Base-by-base conservation (phyloP, 192 early-diverging fungal genomes). In the Diversispora eburnea region DNA sequence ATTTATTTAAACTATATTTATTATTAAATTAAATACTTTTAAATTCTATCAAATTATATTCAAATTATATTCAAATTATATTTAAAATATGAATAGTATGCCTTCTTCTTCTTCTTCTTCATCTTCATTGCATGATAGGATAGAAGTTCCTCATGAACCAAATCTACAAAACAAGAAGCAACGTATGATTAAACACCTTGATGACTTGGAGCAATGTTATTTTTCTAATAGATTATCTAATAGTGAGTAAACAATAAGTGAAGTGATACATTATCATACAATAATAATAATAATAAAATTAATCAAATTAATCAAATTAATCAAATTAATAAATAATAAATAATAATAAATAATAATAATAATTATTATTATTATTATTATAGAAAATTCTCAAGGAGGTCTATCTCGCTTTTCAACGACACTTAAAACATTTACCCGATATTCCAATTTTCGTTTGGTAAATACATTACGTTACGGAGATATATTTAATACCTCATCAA, bases 391-490 rank as follows among this genome's bases (percentile, higher is more conserved):
- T 54, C 75, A 78, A 20, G 75, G 67, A 25, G 74, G 70, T 5
- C 54, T 84, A 25, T 82, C 79, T 1, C 70, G 75, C 8, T 91
- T 93, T 70, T 77, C 86, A 12, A 83, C 86, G 10, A 88, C 87
- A n/a, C 82, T 98, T 22, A 81, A 84, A 8, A 83, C 88, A 39
- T 87, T 94, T 64, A 87, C 90, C 8, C 77, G 83, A 56, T 88
- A 90, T 75, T 86, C 87, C n/a, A 76, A 79, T 51, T 92, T 95
- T 76, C 79, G 85, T 33, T 85, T 90, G 6, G 77, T 96, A 67
- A 93, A 94, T 17, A 91, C 84, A 2, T 80, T 99, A 42, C 82
- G 91, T 52, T 96, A 94, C 78, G 88, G 88, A 8, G 92, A 97
- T 76, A 87, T 84, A 59, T 86, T 77, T 15, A 82, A 81, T 0